Evolutionary conservation across 2,329 filamentous ascomycete species (phyloP), one percentile per base, ranked within the genome.

Genomic region (Fusarium nurragi): DNA sequence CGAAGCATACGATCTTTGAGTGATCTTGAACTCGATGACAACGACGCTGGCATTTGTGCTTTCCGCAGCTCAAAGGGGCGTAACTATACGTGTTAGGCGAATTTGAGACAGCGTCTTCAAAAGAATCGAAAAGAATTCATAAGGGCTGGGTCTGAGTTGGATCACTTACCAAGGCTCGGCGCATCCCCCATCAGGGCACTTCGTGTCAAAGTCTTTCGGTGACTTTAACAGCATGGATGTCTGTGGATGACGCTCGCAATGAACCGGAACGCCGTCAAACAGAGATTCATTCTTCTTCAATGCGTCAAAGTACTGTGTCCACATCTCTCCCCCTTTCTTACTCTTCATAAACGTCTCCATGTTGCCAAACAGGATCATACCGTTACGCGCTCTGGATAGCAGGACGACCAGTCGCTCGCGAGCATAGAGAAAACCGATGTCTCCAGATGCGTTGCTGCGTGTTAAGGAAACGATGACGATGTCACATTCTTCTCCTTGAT

Each of bases 401-500:
- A 93, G 75, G 0, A 93, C 90, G 18, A 92, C 92, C 0, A 93
- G 73, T 1, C 91, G 81, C 65, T 93, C 85, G 0, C 86, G 85
- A 0, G 88, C 80, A 0, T 78, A 71, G 80, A 93, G 87, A 72
- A 93, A 93, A 0, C 91, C 90, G 26, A 93, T 90, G 2, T 92
- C 87, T 0, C 85, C 83, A 0, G 71, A 70, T 0, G 69, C 55
- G 62, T 93, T 93, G 72, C 89, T 90, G 6, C 91, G 79, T 0
- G 89, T 91, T 12, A 93, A 74, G 0, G 88, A 90, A 0, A 80
- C 85, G 9, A 94, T 83, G 0, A 93, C 87, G 16, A 94, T 89
- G 2, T 93, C 86, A 34, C 86, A 88, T 64, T 94, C 90, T 69
- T 93, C 90, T 2, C 91, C 90, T 72, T 93, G 91, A 55, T 90